phyloP scores from a whole-genome alignment of 148 eudicot genomes.

The Chenopodium quinoa region DNA sequence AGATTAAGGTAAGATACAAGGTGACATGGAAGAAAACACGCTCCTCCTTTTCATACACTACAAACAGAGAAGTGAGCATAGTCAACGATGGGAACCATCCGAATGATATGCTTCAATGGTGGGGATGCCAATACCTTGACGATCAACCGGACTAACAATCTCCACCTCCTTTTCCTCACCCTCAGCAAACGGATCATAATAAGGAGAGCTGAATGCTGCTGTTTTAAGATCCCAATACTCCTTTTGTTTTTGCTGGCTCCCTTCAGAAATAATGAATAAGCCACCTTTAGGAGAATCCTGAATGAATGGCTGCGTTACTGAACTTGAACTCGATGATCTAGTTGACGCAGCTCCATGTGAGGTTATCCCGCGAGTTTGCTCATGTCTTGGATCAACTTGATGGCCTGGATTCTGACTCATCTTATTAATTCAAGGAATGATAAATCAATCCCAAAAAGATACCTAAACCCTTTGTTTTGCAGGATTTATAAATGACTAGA shows the following conservation, averaged over 20 bases:
- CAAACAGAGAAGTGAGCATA: not conserved
- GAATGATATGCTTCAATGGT: conserved; percentile 18
- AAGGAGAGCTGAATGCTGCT: conserved; percentile 18
- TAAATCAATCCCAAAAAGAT: not conserved
- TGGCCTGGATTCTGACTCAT: not conserved
- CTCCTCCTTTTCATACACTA: not conserved
- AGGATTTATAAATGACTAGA: not conserved
- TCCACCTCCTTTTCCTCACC: not conserved
- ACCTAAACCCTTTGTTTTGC: not conserved
- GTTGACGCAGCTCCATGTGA: not conserved
- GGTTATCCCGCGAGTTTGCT: not conserved
- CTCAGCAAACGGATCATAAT: conserved; percentile 18
- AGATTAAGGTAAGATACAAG: not conserved
- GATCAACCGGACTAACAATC: not conserved
- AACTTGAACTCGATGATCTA: not conserved
- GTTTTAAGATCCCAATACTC: not conserved
- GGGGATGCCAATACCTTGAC: conserved; percentile 4
- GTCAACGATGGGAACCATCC: conserved; percentile 8
- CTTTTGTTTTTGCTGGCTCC: not conserved
- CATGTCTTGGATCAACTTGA: not conserved
- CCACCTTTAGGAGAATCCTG: not conserved
- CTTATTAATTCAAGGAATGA: not conserved
- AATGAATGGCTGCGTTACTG: not conserved
- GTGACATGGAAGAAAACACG: not conserved
- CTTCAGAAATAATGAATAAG: not conserved